Conservation (phyloP, 2,329 filamentous ascomycete genomes). For the Colletotrichum cereale region DNA sequence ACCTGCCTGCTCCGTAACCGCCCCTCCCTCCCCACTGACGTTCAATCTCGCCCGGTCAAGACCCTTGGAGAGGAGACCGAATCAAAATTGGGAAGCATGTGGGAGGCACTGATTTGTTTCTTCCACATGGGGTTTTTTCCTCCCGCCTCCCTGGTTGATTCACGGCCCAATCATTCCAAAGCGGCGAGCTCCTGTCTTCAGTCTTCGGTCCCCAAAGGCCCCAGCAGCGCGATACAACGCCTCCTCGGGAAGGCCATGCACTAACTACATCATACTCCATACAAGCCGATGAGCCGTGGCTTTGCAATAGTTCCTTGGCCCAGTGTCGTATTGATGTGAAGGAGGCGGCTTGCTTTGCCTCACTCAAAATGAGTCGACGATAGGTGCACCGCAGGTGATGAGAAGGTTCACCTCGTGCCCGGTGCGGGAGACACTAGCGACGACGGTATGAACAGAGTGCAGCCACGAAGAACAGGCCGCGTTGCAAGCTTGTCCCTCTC, state of each 20-base stretch:
- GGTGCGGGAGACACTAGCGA: not conserved
- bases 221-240: slow-evolving; percentile 7
- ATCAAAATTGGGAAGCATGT: slow-evolving; percentile 1
- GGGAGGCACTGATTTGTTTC: slow-evolving; percentile 32
- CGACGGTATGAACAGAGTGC: not conserved
- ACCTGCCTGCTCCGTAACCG: not conserved
- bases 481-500: no score
- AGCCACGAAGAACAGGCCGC: not conserved
- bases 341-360: slow-evolving; percentile 11
- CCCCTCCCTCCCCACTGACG: not conserved
- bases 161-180: slow-evolving; percentile 23
- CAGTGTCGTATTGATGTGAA: not conserved
- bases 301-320: not conserved
- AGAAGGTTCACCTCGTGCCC: not conserved
- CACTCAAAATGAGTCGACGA: no score
- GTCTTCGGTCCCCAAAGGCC: not conserved
- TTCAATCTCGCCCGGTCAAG: not conserved
- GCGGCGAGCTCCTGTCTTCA: slow-evolving; percentile 13
- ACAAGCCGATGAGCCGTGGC: not conserved
- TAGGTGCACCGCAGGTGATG: no score
- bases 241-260: not conserved
- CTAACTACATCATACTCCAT: slow-evolving; percentile 1
- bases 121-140: slow-evolving; percentile 12
- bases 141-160: slow-evolving; percentile 17
- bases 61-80: slow-evolving; percentile 1